Evolutionary conservation across 2,329 filamentous ascomycete genomes (phyloP).

Genomic region (Pseudocercospora musae): DNA sequence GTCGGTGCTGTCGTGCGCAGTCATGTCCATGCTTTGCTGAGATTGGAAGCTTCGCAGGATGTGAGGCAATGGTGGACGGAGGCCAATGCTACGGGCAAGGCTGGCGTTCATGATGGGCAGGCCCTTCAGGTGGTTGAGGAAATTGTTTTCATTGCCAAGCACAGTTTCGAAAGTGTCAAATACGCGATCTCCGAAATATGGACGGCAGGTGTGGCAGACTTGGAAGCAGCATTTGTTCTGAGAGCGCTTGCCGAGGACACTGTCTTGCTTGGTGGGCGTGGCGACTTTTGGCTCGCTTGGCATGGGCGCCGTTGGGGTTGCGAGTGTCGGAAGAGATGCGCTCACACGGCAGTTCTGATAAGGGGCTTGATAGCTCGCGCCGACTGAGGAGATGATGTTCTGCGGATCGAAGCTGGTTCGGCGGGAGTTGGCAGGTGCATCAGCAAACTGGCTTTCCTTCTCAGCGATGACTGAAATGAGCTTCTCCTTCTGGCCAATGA

Average conservation of each 20-base stretch:
- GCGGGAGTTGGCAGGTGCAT: neutral
- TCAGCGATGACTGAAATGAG: slow-evolving; percentile 30
- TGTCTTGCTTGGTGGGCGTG: slow-evolving; percentile 13
- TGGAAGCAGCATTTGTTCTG: slow-evolving; percentile 41
- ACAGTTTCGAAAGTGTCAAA: slow-evolving; percentile 46
- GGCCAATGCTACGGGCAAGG: slow-evolving; percentile 37
- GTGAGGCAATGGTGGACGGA: slow-evolving; percentile 20
- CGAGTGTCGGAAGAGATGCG: slow-evolving; percentile 2
- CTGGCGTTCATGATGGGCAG: slow-evolving; percentile 39
- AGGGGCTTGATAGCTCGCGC: slow-evolving; percentile 13
- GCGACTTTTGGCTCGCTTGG: slow-evolving; percentile 10
- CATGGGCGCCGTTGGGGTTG: slow-evolving; percentile 6
- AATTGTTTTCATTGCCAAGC: slow-evolving; percentile 32
- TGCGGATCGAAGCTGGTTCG: slow-evolving; percentile 5
- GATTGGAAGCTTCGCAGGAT: neutral
- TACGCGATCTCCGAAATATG: slow-evolving; percentile 47
- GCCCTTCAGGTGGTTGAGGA: slow-evolving; percentile 28
- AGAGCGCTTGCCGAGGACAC: neutral
- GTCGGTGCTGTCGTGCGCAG: slow-evolving; percentile 19
- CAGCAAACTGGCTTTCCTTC: neutral
- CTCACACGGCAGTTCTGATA: slow-evolving; percentile 18
- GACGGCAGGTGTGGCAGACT: slow-evolving; percentile 51
- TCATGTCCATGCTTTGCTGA: slow-evolving; percentile 30
- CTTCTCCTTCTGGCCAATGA: slow-evolving; percentile 43
- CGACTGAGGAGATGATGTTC: slow-evolving; percentile 30